phyloP scores from a whole-genome alignment of 805 yeast genomes.

The Pichia cabralensis region DNA sequence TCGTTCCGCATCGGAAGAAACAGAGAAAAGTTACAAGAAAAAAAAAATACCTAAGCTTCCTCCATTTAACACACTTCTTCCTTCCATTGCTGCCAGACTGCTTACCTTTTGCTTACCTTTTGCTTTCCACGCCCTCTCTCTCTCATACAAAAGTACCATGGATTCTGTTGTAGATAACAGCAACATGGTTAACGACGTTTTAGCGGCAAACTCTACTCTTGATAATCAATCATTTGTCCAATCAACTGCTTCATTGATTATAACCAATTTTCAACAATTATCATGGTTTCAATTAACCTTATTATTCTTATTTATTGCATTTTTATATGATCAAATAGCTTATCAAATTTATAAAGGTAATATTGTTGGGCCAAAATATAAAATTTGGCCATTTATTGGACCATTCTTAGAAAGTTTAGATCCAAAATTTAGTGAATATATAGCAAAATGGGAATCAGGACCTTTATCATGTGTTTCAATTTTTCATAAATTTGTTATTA shows the following conservation, averaged over 20 bases:
- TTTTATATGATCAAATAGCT: conserved; percentile 65
- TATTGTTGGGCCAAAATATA: conserved; percentile 83
- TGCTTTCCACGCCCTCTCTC: too few relatives aligned
- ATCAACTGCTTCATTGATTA: neutral
- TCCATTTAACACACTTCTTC: too few relatives aligned
- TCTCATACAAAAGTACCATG: too few relatives aligned
- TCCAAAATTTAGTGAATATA: conserved; percentile 91
- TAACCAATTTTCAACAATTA: conserved; percentile 2
- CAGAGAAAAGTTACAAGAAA: too few relatives aligned
- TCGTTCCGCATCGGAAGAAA: too few relatives aligned
- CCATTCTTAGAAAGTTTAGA: conserved; percentile 91
- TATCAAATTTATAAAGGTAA: conserved; percentile 76
- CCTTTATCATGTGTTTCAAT: conserved; percentile 94
- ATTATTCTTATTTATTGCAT: conserved; percentile 35
- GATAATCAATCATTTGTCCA: conserved; percentile 7
- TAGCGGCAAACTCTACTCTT: too few relatives aligned
- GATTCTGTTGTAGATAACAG: too few relatives aligned
- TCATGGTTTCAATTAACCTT: conserved; percentile 47
- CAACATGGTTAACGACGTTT: too few relatives aligned
- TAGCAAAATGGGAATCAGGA: conserved; percentile 91
- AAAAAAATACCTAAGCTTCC: too few relatives aligned
- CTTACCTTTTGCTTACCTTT: too few relatives aligned
- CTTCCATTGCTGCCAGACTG: too few relatives aligned
- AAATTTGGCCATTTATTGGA: conserved; percentile 92
- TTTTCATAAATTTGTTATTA: conserved; percentile 94